Evolutionary conservation across 2,329 filamentous ascomycete species (phyloP), one percentile per base, ranked within the genome.

Genomic region (Apiospora malaysiana): DNA sequence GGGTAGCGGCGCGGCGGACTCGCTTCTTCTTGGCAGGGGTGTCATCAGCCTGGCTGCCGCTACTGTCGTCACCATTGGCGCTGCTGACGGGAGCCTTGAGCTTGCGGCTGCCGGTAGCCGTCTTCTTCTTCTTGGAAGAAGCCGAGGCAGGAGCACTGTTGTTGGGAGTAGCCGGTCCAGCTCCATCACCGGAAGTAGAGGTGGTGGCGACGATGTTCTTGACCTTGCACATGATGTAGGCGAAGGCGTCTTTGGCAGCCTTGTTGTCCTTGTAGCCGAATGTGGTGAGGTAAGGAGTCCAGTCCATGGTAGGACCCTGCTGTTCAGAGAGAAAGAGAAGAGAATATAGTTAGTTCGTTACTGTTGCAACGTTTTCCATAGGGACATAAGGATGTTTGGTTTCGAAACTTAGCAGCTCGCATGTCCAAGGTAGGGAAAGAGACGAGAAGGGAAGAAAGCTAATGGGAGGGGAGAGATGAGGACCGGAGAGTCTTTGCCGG

Each of bases 1-100:
- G 42, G 42, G 2, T 14, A 45, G 1, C 14, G 16, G 42, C 12
- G 42, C 12, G 42, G 16, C 46, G n/a, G 10, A 74, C 73, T 45
- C 71, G 75, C 63, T 75, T 49, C 63, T 75, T 49, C 21, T 23
- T 23, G n/a, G 8, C n/a, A 8, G 9, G 2, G 5, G 7, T 23
- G 4, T 12, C n/a, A n/a, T 49, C 46, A 23, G 8, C 46, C n/a
- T 49, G 21, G n/a, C n/a, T 49, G 46, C 7, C n/a, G 18, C 45
- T 9, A n/a, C 12, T n/a, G 21, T 49, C 46, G n/a, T 49, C 8
- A n/a, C 2, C 46, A 8, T 23, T 49, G 7, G n/a, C 46, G n/a
- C n/a, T 49, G 46, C 42, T 45, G 42, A 18, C 42, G 14, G 42
- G 42, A 18, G 42, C 42, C 42, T 45, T 45, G 10, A 9, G 42